Evolutionary conservation across 75 land plant genomes (phyloP).

Genomic region (Cupressus sempervirens): DNA sequence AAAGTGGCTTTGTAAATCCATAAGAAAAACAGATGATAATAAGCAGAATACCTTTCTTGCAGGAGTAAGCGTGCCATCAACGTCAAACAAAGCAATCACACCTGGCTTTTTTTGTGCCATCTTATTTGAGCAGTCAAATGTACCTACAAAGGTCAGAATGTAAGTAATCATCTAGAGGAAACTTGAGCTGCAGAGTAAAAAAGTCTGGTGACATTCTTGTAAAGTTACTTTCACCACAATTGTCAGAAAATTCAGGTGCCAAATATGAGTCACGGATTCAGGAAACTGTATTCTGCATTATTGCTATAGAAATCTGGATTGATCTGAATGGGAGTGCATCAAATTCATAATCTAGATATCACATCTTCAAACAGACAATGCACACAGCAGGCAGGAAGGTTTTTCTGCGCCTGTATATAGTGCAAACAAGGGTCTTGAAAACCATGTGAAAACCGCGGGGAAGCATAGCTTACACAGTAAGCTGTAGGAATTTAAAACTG

Average conservation of each 20-base stretch:
- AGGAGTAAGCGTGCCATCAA: constrained; percentile 94
- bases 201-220: neutral
- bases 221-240: neutral
- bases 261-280: too few relatives aligned
- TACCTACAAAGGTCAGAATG: neutral
- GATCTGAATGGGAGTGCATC: too few relatives aligned
- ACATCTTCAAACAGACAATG: neutral
- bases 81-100: constrained; percentile 89
- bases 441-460: too few relatives aligned
- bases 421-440: neutral
- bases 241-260: too few relatives aligned
- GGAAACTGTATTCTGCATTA: too few relatives aligned
- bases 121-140: neutral
- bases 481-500: too few relatives aligned
- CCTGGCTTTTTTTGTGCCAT: constrained; percentile 59
- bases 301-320: too few relatives aligned
- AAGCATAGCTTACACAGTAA: too few relatives aligned
- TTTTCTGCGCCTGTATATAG: too few relatives aligned
- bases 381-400: too few relatives aligned
- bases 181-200: neutral
- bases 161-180: neutral
- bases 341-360: too few relatives aligned
- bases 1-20: neutral
- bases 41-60: constrained; percentile 67
- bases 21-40: neutral